These are phyloP conservation scores for Trichocomaceae sp. DNA, from an alignment of 2,329 filamentous ascomycete species.

Conservation along the genomic window DNA sequence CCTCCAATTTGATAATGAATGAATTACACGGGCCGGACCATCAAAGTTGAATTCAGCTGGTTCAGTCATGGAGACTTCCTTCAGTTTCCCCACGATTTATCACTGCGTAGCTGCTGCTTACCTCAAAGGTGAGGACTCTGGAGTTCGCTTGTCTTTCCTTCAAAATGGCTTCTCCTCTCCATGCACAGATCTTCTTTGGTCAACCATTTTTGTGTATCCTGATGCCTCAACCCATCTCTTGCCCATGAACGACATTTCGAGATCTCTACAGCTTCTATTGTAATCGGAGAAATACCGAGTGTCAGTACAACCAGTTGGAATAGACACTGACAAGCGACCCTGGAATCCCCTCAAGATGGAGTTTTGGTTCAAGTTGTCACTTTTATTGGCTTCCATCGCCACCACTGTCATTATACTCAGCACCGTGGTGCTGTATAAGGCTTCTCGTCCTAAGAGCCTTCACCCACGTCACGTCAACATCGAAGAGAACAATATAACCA, in stretches of 20 bases:
- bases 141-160: background rate
- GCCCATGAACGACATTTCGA: background rate
- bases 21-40: background rate
- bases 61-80: background rate
- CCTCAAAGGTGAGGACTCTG: no score
- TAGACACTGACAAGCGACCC: background rate
- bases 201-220: background rate
- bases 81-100: background rate
- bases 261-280: background rate
- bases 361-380: background rate
- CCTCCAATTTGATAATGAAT: background rate
- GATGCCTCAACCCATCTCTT: background rate
- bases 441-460: background rate
- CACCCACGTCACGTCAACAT: background rate
- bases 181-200: background rate
- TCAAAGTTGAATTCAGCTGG: background rate
- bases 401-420: background rate
- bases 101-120: background rate
- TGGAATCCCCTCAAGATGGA: background rate
- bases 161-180: background rate
- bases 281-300: background rate
- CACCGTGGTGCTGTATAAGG: background rate
- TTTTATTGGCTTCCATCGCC: background rate
- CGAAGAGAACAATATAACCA: background rate
- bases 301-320: background rate